Base-by-base conservation (phyloP, 2,329 filamentous ascomycete genomes). In the Clonostachys chloroleuca region DNA sequence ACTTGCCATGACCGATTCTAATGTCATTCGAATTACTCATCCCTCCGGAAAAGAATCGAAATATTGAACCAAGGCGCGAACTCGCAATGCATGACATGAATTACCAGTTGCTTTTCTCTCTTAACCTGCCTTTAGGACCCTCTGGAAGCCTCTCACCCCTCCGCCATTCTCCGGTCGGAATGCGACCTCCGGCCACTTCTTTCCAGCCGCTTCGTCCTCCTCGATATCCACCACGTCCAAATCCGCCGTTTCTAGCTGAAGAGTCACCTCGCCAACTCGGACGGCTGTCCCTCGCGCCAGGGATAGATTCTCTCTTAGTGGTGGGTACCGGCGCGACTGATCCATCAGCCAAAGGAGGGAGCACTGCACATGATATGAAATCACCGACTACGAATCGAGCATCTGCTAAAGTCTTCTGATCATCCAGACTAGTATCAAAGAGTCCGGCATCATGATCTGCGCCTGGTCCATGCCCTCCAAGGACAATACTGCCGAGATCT, bases 351-450 rank as follows among this genome's bases (percentile, higher is more conserved):
- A 87, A 69, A 1, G 89, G 89, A 40, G 89, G 84, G 47, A 92
- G 72, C 50, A 96, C 84, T 6, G 89, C 88, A 62, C 89, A 92
- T 49, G 86, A 86, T 39, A 97, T 77, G 60, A 87, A 95, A 65
- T 97, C 92, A 1, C 92, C 92, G 52, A 94, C 86, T 12, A 96
- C 86, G 59, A 96, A 95, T 18, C 86, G 80, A 34, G 81, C 83
- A 46, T 95, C 89, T 36, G 75, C 75, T 34, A 97, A 68, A 9
- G 88, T 92, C 69, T 86, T 92, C 30, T 83, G 75, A 12, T 81
- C 78, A 30, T 89, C 84, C n/a, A 16, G 36, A 17, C 35, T n/a
- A 16, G 14, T 34, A 13, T n/a, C n/a, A 37, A 33, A 6, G 24
- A 30, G 24, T 30, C 24, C 24, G 24, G 24, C 24, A 6, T 78